Evolutionary conservation across 1,284 basidiomycete species (phyloP), one percentile per base, ranked within the genome.

Genomic region (Kwoniella shivajii): DNA sequence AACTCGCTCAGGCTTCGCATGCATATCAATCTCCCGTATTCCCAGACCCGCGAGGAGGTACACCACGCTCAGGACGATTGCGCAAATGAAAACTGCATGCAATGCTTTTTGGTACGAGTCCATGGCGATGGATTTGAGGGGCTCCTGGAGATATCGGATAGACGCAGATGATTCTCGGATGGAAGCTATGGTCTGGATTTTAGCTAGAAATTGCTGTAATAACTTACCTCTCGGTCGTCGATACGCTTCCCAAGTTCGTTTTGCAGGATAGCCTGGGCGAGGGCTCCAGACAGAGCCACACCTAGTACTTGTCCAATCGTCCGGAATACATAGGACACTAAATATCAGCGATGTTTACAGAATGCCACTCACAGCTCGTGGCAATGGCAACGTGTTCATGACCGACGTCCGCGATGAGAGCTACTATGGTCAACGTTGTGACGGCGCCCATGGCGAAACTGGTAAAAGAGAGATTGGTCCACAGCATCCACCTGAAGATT

Each of bases 231-330:
- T 69, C 80, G 80, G 54, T 90, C 84, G 62, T 81, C 82, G 67
- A 94, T 92, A 54, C 86, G 82, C 61, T 82, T 78, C 51, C 83
- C 83, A 56, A 94, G 79, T 70, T 88, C 85, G 46, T 80, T 77
- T 22, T 86, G 78, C 42, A 94, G 81, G 30, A 92, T 82, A 4
- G 84, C 84, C 77, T 94, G 92, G 24, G 90, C 80, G 39, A 93
- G 76, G 2, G 89, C 88, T 30, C 89, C 89, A 60, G 88, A 87
- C 43, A 93, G 79, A 66, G 88, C 88, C 50, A 94, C 92, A 46
- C 91, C 91, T 43, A 94, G 82, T 20, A 92, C 92, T 79, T 94
- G 92, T 14, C 92, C 92, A 11, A 89, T 90, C 5, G 90, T 92
- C 66, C 91, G 82, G 80, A 92, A 92, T 48, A 93, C 81, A 78